A percentile compares a stretch with the other conserved stretches of the same genome.
Conservation (phyloP, 441 rosid genomes). For the Macaranga tanarius region DNA sequence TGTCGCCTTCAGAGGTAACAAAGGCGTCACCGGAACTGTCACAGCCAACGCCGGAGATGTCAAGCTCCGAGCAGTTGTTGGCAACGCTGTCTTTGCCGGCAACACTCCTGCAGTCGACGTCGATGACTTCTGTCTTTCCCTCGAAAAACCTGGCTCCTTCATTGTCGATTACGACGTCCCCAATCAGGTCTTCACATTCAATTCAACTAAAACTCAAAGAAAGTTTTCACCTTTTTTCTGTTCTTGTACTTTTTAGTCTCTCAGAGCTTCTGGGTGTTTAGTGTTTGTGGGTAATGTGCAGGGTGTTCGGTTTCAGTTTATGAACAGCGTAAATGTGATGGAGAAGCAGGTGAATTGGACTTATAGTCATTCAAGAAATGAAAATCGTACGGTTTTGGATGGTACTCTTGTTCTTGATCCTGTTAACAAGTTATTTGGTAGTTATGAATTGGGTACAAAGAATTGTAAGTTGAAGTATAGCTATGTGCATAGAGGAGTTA, state of each 20-base stretch:
- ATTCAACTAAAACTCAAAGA: too few species aligned
- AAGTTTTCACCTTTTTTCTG: background rate
- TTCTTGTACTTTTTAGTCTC: too few species aligned
- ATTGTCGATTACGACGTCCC: constrained; percentile 43
- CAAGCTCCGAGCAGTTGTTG: constrained; percentile 27
- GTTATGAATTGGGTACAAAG: constrained; percentile 32
- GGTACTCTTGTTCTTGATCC: constrained; percentile 38
- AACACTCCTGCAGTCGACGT: constrained; percentile 20
- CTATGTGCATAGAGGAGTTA: constrained; percentile 36
- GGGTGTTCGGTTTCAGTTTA: constrained; percentile 52
- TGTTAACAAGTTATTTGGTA: constrained; percentile 43
- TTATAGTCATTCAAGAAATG: constrained; percentile 32
- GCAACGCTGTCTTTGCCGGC: constrained; percentile 14
- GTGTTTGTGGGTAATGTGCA: constrained; percentile 15
- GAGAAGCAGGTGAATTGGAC: constrained; percentile 47
- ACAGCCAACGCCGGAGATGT: constrained; percentile 31
- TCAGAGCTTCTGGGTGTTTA: background rate
- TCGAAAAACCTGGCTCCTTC: constrained; percentile 49
- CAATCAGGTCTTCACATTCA: constrained; percentile 29
- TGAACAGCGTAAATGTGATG: constrained; percentile 37
- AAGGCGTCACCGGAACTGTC: constrained; percentile 26
- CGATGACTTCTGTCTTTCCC: constrained; percentile 29
- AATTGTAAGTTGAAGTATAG: constrained; percentile 45
- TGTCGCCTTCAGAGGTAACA: constrained; percentile 24
- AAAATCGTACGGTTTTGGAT: constrained; percentile 38